Percentiles rank a stretch among this genome's conserved stretches.
These are phyloP conservation scores for Inosperma sp. DNA, from an alignment of 768 basidiomycete species.

Conservation along the genomic window DNA sequence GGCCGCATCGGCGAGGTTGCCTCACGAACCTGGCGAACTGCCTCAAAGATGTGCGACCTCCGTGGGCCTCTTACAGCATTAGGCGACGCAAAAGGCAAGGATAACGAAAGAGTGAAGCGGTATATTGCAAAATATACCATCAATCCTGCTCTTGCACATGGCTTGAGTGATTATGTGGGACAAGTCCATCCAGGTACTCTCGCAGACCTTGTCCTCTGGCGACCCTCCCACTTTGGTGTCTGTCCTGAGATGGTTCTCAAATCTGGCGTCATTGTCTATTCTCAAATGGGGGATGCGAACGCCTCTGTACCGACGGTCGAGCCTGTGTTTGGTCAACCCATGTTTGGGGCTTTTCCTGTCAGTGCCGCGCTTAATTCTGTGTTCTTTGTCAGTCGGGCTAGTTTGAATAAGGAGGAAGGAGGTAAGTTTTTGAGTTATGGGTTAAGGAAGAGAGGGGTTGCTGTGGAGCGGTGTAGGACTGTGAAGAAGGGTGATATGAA, in stretches of 20 bases:
- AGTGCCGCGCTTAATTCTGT: constrained; percentile 75
- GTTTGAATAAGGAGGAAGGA: constrained; percentile 7
- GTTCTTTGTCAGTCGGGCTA: constrained; percentile 70
- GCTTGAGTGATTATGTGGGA: constrained; percentile 83
- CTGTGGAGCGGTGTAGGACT: constrained; percentile 30
- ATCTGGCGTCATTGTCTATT: constrained; percentile 88
- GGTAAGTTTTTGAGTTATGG: constrained; percentile 62
- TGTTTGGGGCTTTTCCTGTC: constrained; percentile 84
- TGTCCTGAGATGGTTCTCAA: constrained; percentile 95
- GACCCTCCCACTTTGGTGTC: constrained; percentile 87
- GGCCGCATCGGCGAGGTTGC: constrained; percentile 95
- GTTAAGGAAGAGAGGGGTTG: constrained; percentile 16
- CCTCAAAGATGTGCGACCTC: constrained; percentile 85
- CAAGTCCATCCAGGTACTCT: constrained; percentile 77
- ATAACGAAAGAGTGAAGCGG: constrained; percentile 90
- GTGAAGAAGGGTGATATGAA: constrained; percentile 91
- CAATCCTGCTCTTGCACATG: constrained; percentile 94
- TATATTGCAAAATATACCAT: constrained; percentile 97
- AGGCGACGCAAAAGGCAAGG: constrained; percentile 64
- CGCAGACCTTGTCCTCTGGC: constrained; percentile 95
- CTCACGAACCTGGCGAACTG: constrained; percentile 92
- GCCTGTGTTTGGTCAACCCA: constrained; percentile 78
- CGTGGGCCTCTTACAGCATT: constrained; percentile 66
- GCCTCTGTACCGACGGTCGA: constrained; percentile 95
- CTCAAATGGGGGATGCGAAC: constrained; percentile 97